Evolutionary conservation across 331 rosid genomes (phyloP).

Genomic region (Prunus yedoensis): DNA sequence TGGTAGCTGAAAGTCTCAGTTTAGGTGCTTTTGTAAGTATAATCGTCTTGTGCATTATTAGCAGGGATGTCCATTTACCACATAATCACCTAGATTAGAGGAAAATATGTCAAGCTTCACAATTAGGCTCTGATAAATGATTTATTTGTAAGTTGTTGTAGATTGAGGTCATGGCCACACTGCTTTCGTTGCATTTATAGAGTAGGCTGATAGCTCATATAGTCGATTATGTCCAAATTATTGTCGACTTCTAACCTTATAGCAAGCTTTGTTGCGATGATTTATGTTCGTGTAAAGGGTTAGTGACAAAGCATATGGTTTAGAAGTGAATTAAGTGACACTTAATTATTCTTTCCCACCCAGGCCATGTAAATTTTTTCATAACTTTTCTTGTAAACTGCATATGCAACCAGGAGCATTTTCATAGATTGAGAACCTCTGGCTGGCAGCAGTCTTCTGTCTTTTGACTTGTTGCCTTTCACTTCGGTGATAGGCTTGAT

Average conservation of each 20-base stretch:
- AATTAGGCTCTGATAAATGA: conserved; percentile 2
- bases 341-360: neutral
- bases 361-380: neutral
- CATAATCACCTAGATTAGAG: conserved; percentile 14
- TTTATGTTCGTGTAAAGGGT: neutral
- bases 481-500: no score
- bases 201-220: conserved; percentile 4
- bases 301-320: neutral
- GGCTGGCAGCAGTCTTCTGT: no score
- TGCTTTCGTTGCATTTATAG: neutral
- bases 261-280: neutral
- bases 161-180: neutral
- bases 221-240: neutral
- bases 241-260: neutral
- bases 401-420: neutral
- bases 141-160: neutral
- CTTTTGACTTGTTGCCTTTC: neutral
- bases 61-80: neutral
- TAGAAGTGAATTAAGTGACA: neutral
- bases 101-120: conserved; percentile 1
- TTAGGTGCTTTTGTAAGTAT: conserved; percentile 4
- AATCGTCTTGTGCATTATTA: conserved; percentile 4
- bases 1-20: conserved; percentile 3
- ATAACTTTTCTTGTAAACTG: neutral
- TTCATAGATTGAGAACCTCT: neutral